phyloP scores from a whole-genome alignment of 345 rosid species.

The Leavenworthia alabamica region DNA sequence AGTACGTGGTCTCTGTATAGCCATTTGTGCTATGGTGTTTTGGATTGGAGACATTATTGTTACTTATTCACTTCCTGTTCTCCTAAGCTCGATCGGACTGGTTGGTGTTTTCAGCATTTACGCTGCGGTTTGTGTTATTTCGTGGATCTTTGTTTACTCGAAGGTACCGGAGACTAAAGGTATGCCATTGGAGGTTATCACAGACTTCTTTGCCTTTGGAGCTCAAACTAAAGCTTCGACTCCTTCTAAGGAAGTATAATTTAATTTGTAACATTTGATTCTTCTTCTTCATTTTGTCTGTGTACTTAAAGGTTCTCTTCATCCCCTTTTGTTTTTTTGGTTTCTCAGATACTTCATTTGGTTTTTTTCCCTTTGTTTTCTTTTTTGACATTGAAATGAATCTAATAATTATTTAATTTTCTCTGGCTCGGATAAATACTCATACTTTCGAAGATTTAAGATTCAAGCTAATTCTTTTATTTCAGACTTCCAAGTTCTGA shows the following conservation, averaged over 20 bases:
- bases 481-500: neutral
- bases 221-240: constrained; percentile 44
- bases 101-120: constrained; percentile 70
- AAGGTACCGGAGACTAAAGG: constrained; percentile 98
- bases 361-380: neutral
- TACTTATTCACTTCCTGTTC: constrained; percentile 78
- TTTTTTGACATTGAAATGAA: neutral
- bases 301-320: constrained; percentile 21
- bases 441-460: neutral
- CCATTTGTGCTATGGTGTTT: constrained; percentile 78
- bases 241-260: constrained; percentile 25
- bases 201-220: constrained; percentile 90
- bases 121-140: constrained; percentile 65
- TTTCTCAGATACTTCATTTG: neutral
- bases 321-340: constrained; percentile 10
- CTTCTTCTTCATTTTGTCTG: constrained; percentile 15
- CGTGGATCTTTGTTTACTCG: constrained; percentile 79
- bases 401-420: constrained; percentile 17
- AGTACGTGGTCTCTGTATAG: constrained; percentile 96
- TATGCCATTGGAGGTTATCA: constrained; percentile 96
- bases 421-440: neutral
- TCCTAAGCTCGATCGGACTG: constrained; percentile 75
- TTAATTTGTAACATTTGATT: constrained; percentile 16
- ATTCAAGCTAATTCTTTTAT: neutral
- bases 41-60: constrained; percentile 86